These are phyloP conservation scores for Aspergillus indologenus DNA, from an alignment of 495 filamentous ascomycete genomes.

Conservation along the genomic window DNA sequence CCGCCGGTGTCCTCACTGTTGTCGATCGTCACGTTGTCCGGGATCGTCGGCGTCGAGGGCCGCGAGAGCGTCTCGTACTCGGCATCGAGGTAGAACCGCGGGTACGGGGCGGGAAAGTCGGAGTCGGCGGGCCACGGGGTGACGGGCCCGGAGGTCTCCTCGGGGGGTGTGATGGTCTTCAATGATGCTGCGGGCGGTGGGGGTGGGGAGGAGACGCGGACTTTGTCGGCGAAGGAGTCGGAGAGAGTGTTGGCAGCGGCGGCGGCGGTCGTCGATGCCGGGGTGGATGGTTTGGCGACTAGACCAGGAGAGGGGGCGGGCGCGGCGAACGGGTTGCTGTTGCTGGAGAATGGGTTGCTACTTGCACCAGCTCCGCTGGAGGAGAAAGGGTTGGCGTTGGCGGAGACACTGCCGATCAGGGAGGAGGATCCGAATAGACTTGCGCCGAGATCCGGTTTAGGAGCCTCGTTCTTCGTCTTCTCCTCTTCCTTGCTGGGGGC, in stretches of 20 bases:
- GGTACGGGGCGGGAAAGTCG: constrained; percentile 66
- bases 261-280: constrained; percentile 17
- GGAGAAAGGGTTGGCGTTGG: constrained; percentile 58
- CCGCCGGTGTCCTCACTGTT: constrained; percentile 48
- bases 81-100: constrained; percentile 79
- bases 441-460: constrained; percentile 55
- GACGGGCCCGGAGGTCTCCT: constrained; percentile 29
- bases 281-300: constrained; percentile 5
- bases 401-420: constrained; percentile 45
- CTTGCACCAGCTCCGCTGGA: constrained; percentile 23
- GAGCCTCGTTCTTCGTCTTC: constrained; percentile 22
- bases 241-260: constrained; percentile 44
- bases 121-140: constrained; percentile 72
- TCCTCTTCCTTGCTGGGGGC: constrained; percentile 27
- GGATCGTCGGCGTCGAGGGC: constrained; percentile 43
- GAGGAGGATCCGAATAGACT: constrained; percentile 52
- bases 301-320: constrained; percentile 38
- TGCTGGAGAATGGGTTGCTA: constrained; percentile 10
- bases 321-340: constrained; percentile 47
- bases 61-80: constrained; percentile 79
- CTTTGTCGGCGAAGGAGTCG: constrained; percentile 71
- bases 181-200: constrained; percentile 23
- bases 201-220: constrained; percentile 48
- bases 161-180: constrained; percentile 15
- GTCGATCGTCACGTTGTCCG: constrained; percentile 55